Conservation (phyloP, 257 asterid species). For the Verbascum thapsus region DNA sequence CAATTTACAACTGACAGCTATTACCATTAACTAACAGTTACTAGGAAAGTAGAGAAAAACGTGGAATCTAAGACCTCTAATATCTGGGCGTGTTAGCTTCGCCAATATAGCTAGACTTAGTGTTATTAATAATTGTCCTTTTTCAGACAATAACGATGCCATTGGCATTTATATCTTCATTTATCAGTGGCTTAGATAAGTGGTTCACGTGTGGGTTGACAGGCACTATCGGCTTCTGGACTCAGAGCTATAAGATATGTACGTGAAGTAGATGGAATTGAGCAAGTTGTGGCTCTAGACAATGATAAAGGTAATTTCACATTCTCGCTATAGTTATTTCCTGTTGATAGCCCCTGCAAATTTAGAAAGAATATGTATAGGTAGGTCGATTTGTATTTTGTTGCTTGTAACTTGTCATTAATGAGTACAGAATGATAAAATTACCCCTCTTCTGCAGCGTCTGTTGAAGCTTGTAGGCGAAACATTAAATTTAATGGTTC, state of each 20-base stretch:
- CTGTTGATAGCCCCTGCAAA: neutral
- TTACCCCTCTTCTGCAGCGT: slow-evolving; percentile 42
- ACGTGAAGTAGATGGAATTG: slow-evolving; percentile 64
- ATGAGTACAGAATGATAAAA: slow-evolving; percentile 11
- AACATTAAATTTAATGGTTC: slow-evolving; percentile 74
- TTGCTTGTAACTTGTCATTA: neutral
- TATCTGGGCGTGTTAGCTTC: no score
- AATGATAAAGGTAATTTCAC: slow-evolving; percentile 54
- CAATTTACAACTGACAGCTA: no score
- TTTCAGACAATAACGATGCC: neutral
- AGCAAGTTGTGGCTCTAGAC: slow-evolving; percentile 71
- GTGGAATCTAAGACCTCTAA: no score
- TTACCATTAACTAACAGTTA: no score
- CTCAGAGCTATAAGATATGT: slow-evolving; percentile 73
- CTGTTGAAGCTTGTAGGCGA: slow-evolving; percentile 69
- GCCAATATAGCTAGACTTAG: no score
- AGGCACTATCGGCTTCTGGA: slow-evolving; percentile 81
- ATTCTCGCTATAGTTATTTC: neutral
- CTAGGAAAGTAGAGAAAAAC: no score
- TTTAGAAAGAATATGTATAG: neutral
- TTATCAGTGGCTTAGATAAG: neutral
- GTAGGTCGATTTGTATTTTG: neutral
- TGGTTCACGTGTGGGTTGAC: slow-evolving; percentile 24
- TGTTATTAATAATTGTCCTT: no score
- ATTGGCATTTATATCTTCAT: neutral